These are phyloP conservation scores for Pichia sp. DNA, from an alignment of 1,139 yeast genomes.

Conservation along the genomic window DNA sequence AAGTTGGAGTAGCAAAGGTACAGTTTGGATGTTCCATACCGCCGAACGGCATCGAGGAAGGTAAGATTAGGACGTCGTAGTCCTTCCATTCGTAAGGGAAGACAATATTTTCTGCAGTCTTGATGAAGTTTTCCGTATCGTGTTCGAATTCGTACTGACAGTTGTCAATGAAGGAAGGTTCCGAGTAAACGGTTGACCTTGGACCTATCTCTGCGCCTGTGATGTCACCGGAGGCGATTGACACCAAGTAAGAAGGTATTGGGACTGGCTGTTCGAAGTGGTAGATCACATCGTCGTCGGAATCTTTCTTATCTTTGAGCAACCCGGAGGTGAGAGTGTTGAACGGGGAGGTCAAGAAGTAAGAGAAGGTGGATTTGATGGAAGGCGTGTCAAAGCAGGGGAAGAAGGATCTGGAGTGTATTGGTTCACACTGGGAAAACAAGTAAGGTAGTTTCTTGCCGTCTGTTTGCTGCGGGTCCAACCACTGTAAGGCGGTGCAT, in stretches of 20 bases:
- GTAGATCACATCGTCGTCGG: constrained; percentile 27
- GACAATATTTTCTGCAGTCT: constrained; percentile 75
- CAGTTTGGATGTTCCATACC: constrained; percentile 95
- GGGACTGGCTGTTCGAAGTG: constrained; percentile 71
- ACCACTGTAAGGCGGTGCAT: constrained; percentile 86
- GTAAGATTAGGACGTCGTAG: constrained; percentile 76
- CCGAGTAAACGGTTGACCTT: constrained; percentile 76
- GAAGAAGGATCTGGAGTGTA: constrained; percentile 81
- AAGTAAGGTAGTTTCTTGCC: constrained; percentile 70
- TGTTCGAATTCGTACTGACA: constrained; percentile 77
- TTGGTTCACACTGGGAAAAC: constrained; percentile 89
- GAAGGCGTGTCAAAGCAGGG: constrained; percentile 94
- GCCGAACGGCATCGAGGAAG: constrained; percentile 85
- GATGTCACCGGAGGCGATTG: constrained; percentile 82
- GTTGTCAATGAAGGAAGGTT: constrained; percentile 61
- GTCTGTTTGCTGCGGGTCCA: constrained; percentile 72
- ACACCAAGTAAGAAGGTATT: constrained; percentile 78
- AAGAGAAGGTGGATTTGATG: constrained; percentile 61
- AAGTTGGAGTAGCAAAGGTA: constrained; percentile 87
- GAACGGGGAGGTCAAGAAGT: constrained; percentile 57
- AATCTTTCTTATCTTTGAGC: constrained; percentile 26
- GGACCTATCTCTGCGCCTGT: constrained; percentile 73
- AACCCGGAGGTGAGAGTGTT: constrained; percentile 73
- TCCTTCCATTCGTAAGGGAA: constrained; percentile 83
- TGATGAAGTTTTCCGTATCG: constrained; percentile 73